These are phyloP conservation scores for Saprolegnia parasitica DNA, from an alignment of 352 stramenopile genomes.

Conservation along the genomic window DNA sequence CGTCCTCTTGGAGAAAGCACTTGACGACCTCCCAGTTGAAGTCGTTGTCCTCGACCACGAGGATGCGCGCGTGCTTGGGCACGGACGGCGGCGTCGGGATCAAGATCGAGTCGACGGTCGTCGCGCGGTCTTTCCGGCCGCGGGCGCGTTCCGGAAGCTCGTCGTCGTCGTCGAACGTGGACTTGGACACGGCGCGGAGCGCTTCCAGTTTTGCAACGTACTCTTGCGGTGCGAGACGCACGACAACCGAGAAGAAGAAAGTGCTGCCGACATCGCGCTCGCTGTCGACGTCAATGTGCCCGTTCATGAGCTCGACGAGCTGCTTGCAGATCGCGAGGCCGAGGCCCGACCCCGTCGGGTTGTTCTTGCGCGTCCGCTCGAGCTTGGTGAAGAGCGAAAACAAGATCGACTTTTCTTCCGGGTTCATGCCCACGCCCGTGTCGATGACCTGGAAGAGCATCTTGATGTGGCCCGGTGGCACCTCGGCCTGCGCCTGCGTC, in stretches of 20 bases:
- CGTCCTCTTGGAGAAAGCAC: slow-evolving; percentile 70
- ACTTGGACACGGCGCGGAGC: too few species aligned
- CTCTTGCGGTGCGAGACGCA: slow-evolving; percentile 54
- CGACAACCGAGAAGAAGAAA: slow-evolving; percentile 82
- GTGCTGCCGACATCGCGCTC: slow-evolving; percentile 69
- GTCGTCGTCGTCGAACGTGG: too few species aligned
- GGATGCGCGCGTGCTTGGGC: slow-evolving; percentile 51
- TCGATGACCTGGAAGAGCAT: slow-evolving; percentile 83
- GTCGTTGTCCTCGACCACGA: slow-evolving; percentile 83
- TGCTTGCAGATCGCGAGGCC: slow-evolving; percentile 86
- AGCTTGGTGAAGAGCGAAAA: slow-evolving; percentile 83
- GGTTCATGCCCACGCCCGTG: slow-evolving; percentile 76
- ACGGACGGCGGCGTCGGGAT: slow-evolving; percentile 34
- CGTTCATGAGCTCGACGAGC: slow-evolving; percentile 84
- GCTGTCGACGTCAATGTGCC: slow-evolving; percentile 79
- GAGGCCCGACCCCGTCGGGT: slow-evolving; percentile 79
- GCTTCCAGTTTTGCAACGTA: slow-evolving; percentile 34
- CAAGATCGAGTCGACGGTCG: slow-evolving; percentile 31
- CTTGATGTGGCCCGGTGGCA: slow-evolving; percentile 61
- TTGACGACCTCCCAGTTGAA: slow-evolving; percentile 90
- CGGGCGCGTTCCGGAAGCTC: too few species aligned
- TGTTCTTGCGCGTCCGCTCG: slow-evolving; percentile 76
- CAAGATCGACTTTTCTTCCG: slow-evolving; percentile 68
- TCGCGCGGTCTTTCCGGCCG: slow-evolving; percentile 11
- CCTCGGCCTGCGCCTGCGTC: slow-evolving; percentile 38